Evolutionary conservation across 2,329 filamentous ascomycete genomes (phyloP).

Genomic region (Beauveria scarabaeidicola): DNA sequence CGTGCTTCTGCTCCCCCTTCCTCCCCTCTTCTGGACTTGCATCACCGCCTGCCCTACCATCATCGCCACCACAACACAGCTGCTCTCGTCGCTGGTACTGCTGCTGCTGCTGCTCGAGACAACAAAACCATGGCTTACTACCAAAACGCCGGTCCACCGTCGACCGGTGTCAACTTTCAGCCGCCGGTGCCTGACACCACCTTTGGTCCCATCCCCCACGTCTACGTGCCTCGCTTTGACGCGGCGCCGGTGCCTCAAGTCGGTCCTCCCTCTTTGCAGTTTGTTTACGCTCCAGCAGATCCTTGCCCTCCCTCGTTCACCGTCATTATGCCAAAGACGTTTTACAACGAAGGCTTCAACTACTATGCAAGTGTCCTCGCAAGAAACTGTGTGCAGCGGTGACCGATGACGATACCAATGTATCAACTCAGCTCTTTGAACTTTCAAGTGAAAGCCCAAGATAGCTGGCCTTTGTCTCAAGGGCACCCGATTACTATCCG

Average conservation of each 20-base stretch:
- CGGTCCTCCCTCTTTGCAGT: slow-evolving; percentile 22
- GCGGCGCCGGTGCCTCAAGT: slow-evolving; percentile 25
- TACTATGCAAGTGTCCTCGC: slow-evolving; percentile 32
- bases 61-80: slow-evolving; percentile 12
- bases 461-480: neutral
- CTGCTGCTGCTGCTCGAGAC: slow-evolving; percentile 2
- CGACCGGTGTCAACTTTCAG: slow-evolving; percentile 43
- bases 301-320: slow-evolving; percentile 18
- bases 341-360: slow-evolving; percentile 23
- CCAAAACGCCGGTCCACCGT: slow-evolving; percentile 32
- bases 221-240: slow-evolving; percentile 48
- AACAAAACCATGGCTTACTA: slow-evolving; percentile 30
- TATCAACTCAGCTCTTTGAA: neutral
- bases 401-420: neutral
- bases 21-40: neutral
- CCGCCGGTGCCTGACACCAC: slow-evolving; percentile 51
- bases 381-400: neutral
- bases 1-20: neutral
- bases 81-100: slow-evolving; percentile 13
- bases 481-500: neutral
- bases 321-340: slow-evolving; percentile 25
- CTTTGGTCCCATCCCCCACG: slow-evolving; percentile 45
- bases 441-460: neutral
- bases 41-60: slow-evolving; percentile 3
- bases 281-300: slow-evolving; percentile 17